phyloP scores from a whole-genome alignment of 306 rosid species.

The Sechiopsis laciniata region DNA sequence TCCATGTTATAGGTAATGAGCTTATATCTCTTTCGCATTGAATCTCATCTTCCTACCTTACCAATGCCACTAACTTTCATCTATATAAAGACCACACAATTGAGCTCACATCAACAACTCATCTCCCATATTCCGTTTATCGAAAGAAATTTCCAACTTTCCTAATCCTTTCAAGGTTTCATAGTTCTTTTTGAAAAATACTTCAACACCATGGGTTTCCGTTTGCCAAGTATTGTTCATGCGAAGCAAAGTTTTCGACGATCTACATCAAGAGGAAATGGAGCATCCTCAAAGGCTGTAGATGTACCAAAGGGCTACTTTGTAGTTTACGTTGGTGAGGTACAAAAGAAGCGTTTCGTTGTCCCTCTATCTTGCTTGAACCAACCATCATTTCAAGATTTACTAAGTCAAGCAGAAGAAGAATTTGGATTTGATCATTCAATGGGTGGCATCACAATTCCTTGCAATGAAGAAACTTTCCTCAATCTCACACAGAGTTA shows the following conservation, averaged over 20 bases:
- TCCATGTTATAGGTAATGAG: constrained; percentile 27
- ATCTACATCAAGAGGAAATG: constrained; percentile 11
- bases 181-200: no score
- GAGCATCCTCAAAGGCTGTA: constrained; percentile 1
- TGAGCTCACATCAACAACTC: constrained; percentile 21
- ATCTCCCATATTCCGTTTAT: not conserved
- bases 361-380: constrained; percentile 24
- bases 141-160: constrained; percentile 12
- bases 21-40: not conserved
- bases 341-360: no score
- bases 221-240: constrained; percentile 19
- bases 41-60: not conserved
- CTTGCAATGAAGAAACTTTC: constrained; percentile 13
- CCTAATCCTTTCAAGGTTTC: not conserved
- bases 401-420: constrained; percentile 31
- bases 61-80: not conserved
- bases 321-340: constrained; percentile 34
- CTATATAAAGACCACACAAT: constrained; percentile 28
- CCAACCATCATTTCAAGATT: constrained; percentile 32
- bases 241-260: constrained; percentile 11
- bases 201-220: constrained; percentile 24
- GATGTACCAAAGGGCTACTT: constrained; percentile 27
- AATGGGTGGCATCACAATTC: constrained; percentile 38
- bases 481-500: no score
- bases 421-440: constrained; percentile 40